Base-by-base conservation (phyloP, 163 green algal species). In the Chlorella variabilis region DNA sequence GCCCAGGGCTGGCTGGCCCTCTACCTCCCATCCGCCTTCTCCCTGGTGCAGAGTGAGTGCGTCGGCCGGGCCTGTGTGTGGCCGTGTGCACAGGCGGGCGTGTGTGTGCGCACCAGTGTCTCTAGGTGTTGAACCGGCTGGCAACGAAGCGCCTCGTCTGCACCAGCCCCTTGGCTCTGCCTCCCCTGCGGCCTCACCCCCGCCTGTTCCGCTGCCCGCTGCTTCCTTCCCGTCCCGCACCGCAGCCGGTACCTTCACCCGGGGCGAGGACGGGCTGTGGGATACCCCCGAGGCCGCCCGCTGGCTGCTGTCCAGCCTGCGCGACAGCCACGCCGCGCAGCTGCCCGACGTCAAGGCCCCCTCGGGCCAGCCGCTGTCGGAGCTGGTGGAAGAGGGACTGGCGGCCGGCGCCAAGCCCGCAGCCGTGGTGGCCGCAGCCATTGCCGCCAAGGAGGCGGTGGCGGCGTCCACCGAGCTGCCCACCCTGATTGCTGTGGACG, bases 401-500 rank as follows among this genome's bases (percentile, higher is more conserved):
- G 62, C 58, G 0, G 74, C 73, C 8, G 63, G 0, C 78, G 88
- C 41, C 77, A 69, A 68, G 51, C 84, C 62, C 29, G 89, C 67
- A 73, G 92, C 76, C 13, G 89, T 87, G 5, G 91, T 94, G 29
- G 89, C 89, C 9, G 82, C 80, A 38, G 86, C 71, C 54, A 69
- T 94, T 20, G 33, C 63, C 25, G 74, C 92, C 15, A 78, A 90
- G n/a, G 81, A 86, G 29, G 85, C 88, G 81, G 73, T 93, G 25
- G 34, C 48, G 2, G 66, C 62, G 4, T 31, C 42, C 39, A 34
- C 63, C 27, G 71, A 83, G 45, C 58, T 80, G 6, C 89, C 56
- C 2, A 85, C 92, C 33, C 69, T 94, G 71, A 65, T 96, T 23
- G 91, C 91, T 1, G 67, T 96, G 27, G 93, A 96, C 81, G 90